Conservation (phyloP, 2,329 filamentous ascomycete genomes). For the Ophiostoma montium region DNA sequence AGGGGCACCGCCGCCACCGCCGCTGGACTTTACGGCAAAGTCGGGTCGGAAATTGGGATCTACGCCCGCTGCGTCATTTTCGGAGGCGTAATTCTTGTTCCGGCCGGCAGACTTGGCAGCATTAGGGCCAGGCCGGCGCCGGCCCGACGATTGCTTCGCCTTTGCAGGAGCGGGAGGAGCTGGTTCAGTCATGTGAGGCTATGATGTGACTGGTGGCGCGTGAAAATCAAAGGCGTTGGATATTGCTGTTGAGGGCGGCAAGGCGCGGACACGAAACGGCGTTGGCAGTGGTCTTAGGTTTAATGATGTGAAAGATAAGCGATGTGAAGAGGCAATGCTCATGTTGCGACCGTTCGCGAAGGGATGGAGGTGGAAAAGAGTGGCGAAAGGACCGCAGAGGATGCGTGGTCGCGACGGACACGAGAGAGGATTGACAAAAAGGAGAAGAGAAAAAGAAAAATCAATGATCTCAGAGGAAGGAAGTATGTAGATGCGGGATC, state of each 20-base stretch:
- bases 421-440: not conserved
- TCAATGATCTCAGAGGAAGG: too few species aligned
- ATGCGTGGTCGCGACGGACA: not conserved
- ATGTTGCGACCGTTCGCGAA: slow-evolving; percentile 3
- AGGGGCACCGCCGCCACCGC: slow-evolving; percentile 1
- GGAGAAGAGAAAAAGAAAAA: not conserved
- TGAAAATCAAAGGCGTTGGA: not conserved
- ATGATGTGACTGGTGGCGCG: not conserved
- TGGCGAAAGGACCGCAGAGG: not conserved
- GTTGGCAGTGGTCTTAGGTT: not conserved
- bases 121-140: slow-evolving; percentile 27
- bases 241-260: not conserved
- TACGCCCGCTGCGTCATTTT: slow-evolving; percentile 33
- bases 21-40: slow-evolving; percentile 11
- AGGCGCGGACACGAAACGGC: not conserved
- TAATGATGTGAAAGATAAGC: not conserved
- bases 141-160: slow-evolving; percentile 23
- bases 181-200: slow-evolving; percentile 21
- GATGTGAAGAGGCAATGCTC: not conserved
- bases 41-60: slow-evolving; percentile 24
- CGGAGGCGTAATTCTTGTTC: slow-evolving; percentile 42
- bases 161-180: slow-evolving; percentile 2
- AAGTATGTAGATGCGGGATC: not conserved
- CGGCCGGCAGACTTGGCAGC: slow-evolving; percentile 23
- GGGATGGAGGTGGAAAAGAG: not conserved